Conservation (phyloP, 495 filamentous ascomycete genomes). For the Usnea hakonensis region DNA sequence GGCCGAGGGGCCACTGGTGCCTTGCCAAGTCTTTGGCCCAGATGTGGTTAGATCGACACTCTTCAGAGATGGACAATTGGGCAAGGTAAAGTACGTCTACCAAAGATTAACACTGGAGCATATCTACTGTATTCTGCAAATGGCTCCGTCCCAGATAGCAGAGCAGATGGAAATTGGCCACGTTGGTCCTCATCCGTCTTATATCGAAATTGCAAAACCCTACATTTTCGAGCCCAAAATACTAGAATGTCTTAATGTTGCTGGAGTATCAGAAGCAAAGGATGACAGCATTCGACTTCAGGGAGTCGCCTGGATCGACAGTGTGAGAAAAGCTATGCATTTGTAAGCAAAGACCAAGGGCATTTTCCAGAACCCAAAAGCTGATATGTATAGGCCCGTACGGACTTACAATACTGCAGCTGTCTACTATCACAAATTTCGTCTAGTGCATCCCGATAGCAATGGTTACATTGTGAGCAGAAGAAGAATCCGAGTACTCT, state of each 20-base stretch:
- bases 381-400: conserved; percentile 49
- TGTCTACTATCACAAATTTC: conserved; percentile 83
- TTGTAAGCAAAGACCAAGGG: conserved; percentile 46
- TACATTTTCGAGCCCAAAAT: conserved; percentile 59
- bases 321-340: conserved; percentile 59
- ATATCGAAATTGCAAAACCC: conserved; percentile 61
- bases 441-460: conserved; percentile 63
- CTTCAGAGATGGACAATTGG: too few species aligned
- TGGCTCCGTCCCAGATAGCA: conserved; percentile 20
- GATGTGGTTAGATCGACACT: background rate
- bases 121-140: background rate
- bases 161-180: conserved; percentile 24
- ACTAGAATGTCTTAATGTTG: conserved; percentile 47
- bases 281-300: conserved; percentile 67
- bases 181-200: conserved; percentile 58
- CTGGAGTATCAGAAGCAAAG: conserved; percentile 47
- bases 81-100: too few species aligned
- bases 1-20: background rate
- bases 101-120: background rate
- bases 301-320: conserved; percentile 75
- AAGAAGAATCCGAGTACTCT: background rate
- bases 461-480: conserved; percentile 35
- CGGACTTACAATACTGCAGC: conserved; percentile 78
- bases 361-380: conserved; percentile 13
- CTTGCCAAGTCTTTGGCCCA: background rate